Evolutionary conservation across 352 stramenopile species (phyloP), one percentile per base, ranked within the genome.

Genomic region (Globisporangium echinulatum): DNA sequence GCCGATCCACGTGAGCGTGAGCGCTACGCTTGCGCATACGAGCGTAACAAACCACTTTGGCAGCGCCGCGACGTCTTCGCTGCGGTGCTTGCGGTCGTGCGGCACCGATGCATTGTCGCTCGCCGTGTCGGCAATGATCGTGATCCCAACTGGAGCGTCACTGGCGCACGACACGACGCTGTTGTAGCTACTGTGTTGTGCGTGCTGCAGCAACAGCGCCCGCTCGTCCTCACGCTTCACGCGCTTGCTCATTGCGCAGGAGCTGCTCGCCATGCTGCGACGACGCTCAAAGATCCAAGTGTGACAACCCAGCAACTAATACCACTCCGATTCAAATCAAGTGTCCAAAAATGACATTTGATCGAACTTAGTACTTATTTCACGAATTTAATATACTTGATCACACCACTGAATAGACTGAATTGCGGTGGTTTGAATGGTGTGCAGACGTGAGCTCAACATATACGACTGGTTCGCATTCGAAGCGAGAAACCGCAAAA

Each of bases 41-140:
- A 69, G 58, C 7, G 61, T 40, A 3, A 82, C 56, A 59, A 90
- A 90, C 81, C 76, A 90, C 40, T 64, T 66, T 46, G 81, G 81
- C 37, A 88, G 71, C 33, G 56, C 55, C 36, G 49, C 61, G 17
- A 53, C 48, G 15, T 11, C 17, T n/a, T 51, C 53, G 11, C 8
- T 17, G 11, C 5, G 53, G 40, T 43, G 39, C 39, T 43, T 43
- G 39, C 7, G 39, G 39, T 43, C 39, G 39, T 40, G 39, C 25
- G 25, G 25, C 25, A 3, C 25, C 25, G 25, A 1, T 33, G 25
- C 25, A 33, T 33, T 3, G 25, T 33, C 25, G 25, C 25, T 33
- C 25, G 25, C 2, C 1, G 25, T 0, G 25, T 33, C 25, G 25
- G 25, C 25, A 33, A 33, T 33, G 25, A 33, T 33, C 25, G 25